phyloP scores from a whole-genome alignment of 1,284 basidiomycete genomes.

The Sparassis latifolia region DNA sequence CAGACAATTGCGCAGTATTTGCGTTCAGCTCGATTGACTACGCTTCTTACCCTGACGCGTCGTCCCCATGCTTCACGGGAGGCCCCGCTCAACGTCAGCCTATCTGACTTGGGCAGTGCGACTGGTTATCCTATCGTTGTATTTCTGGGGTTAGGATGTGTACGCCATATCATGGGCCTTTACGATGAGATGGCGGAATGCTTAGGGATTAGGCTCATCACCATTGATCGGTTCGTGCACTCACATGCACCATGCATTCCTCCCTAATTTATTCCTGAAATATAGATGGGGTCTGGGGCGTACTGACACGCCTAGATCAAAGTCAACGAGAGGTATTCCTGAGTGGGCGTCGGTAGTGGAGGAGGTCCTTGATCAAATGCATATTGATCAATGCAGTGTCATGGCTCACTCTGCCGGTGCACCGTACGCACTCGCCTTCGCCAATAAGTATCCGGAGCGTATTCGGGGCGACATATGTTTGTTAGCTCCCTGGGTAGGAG shows the following conservation, averaged over 20 bases:
- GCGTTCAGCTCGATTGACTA: conserved; percentile 79
- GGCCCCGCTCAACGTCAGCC: conserved; percentile 76
- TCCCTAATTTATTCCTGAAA: conserved; percentile 1
- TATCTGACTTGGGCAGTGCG: conserved; percentile 84
- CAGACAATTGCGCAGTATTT: conserved; percentile 80
- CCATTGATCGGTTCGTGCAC: conserved; percentile 75
- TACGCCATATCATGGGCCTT: conserved; percentile 88
- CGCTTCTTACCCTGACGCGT: conserved; percentile 70
- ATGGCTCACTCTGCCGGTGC: conserved; percentile 97
- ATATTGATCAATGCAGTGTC: conserved; percentile 77
- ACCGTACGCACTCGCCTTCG: conserved; percentile 89
- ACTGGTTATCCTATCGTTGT: conserved; percentile 83
- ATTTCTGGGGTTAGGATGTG: conserved; percentile 91
- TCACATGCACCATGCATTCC: neutral
- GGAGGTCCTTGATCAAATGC: conserved; percentile 80
- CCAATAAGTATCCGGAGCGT: conserved; percentile 66
- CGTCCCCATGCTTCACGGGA: conserved; percentile 72
- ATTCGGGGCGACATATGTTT: conserved; percentile 84
- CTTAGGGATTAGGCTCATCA: conserved; percentile 83
- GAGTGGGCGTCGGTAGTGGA: conserved; percentile 91
- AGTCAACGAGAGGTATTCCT: conserved; percentile 72
- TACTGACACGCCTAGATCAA: conserved; percentile 65
- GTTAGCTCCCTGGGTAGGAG: conserved; percentile 94
- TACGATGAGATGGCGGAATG: conserved; percentile 95
- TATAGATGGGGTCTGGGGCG: conserved; percentile 90